These are phyloP conservation scores for Tricholoma hemisulphureum DNA, from an alignment of 768 basidiomycete genomes.

Conservation along the genomic window DNA sequence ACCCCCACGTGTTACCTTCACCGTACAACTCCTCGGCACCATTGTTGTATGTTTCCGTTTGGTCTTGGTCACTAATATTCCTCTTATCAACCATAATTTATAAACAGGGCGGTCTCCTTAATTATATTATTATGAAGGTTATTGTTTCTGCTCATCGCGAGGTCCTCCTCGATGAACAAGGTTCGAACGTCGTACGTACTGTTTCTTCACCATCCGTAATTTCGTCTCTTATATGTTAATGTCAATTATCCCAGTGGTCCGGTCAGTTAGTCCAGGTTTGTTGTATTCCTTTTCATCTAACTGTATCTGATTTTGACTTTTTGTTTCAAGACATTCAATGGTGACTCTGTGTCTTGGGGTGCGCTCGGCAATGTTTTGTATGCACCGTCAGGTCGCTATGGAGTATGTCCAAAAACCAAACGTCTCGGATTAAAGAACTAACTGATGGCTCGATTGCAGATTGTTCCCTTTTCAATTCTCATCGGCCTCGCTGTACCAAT, in stretches of 20 bases:
- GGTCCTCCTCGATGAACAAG: constrained; percentile 49
- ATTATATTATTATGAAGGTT: constrained; percentile 55
- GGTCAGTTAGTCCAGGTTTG: constrained; percentile 37
- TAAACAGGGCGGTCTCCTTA: constrained; percentile 36
- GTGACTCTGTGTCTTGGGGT: constrained; percentile 57
- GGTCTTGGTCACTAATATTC: neutral
- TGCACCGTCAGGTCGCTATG: constrained; percentile 45
- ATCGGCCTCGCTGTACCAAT: constrained; percentile 53
- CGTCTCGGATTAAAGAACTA: too few relatives aligned
- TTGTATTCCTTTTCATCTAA: too few relatives aligned
- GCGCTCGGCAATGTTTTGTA: constrained; percentile 50
- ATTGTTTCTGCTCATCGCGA: constrained; percentile 49
- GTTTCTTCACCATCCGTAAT: too few relatives aligned
- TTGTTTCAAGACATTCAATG: too few relatives aligned
- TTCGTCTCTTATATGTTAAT: too few relatives aligned
- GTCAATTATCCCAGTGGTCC: constrained; percentile 38
- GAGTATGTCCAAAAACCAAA: too few relatives aligned
- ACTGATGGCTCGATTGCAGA: too few relatives aligned
- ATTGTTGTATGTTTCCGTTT: constrained; percentile 41
- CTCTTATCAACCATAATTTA: neutral
- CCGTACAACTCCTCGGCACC: constrained; percentile 55
- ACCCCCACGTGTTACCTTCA: constrained; percentile 62
- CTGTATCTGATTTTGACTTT: too few relatives aligned
- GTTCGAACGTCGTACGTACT: constrained; percentile 46
- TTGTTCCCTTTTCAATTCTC: constrained; percentile 45